Evolutionary conservation across 2,329 filamentous ascomycete species (phyloP), one percentile per base, ranked within the genome.

Genomic region (Aureobasidium sp.): DNA sequence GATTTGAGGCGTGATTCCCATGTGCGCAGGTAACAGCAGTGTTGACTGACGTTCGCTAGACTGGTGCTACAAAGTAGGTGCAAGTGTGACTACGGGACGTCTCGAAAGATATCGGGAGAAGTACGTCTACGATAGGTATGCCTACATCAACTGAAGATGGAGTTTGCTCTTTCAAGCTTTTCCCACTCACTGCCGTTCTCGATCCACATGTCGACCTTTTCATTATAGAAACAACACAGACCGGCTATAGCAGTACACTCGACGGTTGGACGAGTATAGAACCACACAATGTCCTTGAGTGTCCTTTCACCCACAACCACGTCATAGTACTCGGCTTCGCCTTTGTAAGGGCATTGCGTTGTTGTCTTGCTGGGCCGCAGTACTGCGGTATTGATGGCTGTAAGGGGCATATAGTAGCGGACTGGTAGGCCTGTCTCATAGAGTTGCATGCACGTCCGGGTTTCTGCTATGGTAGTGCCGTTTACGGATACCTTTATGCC

Each of bases 311-410:
- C 64, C 0, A 82, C 58, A 0, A 73, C 71, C 0, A 84, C 67
- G 52, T 79, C 59, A 58, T 83, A 84, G 56, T 85, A 86, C 53
- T 78, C 72, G 0, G 83, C 83, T 51, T 77, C 73, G 1, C 83
- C 83, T 62, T 86, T 86, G 60, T 86, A 86, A 2, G 84, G 83
- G 64, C 83, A 86, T 49, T 71, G 67, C 0, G 79, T 83, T n/a
- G 63, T 65, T 0, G 77, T 79, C 1, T 68, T 62, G 58, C 79
- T 84, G 6, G 71, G 70, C 0, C 66, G 64, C 8, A 85, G 66
- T 6, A 74, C 58, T 3, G 65, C 59, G 57, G 67, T 68, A 2
- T 77, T 72, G 42, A 60, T 55, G 2, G 73, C 66, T 0, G 77
- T 77, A 0, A 76, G 66, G 0, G 81, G 77, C 2, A 84, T 57